These are phyloP conservation scores for Mortierella sp. DNA, from an alignment of 371 early-diverging fungal genomes.

Conservation along the genomic window DNA sequence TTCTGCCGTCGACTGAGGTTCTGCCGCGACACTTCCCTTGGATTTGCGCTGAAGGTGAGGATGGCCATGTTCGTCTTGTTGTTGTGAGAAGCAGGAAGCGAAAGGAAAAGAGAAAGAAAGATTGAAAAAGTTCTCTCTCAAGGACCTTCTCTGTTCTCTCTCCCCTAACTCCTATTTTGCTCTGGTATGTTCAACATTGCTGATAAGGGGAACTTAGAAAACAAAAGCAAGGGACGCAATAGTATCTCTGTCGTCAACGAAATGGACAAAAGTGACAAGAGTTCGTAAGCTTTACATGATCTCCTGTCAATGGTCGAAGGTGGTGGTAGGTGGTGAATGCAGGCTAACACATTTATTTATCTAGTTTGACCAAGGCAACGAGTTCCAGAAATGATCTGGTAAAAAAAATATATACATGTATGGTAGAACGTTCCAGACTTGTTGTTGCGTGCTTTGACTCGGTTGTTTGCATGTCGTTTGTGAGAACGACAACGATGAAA, in stretches of 20 bases:
- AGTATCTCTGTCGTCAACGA: no score
- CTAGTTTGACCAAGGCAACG: no score
- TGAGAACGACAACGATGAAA: background rate
- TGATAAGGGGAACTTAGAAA: background rate
- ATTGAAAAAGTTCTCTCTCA: background rate
- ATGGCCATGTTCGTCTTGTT: background rate
- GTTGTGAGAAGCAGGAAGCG: background rate
- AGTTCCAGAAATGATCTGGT: no score
- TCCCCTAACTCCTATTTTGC: background rate
- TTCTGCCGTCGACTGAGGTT: background rate
- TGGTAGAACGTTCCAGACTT: background rate
- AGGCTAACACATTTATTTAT: no score
- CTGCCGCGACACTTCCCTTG: background rate
- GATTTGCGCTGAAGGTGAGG: background rate
- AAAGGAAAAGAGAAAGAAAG: background rate
- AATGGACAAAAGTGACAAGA: no score
- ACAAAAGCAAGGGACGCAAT: background rate
- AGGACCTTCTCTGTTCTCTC: background rate
- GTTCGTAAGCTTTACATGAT: no score
- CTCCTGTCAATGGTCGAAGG: no score
- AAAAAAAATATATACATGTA: no score
- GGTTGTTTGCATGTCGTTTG: background rate
- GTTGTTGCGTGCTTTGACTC: background rate
- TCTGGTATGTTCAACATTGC: background rate
- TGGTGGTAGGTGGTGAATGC: no score